Conservation (phyloP, 495 filamentous ascomycete species). For the Geoglossum glabrum region DNA sequence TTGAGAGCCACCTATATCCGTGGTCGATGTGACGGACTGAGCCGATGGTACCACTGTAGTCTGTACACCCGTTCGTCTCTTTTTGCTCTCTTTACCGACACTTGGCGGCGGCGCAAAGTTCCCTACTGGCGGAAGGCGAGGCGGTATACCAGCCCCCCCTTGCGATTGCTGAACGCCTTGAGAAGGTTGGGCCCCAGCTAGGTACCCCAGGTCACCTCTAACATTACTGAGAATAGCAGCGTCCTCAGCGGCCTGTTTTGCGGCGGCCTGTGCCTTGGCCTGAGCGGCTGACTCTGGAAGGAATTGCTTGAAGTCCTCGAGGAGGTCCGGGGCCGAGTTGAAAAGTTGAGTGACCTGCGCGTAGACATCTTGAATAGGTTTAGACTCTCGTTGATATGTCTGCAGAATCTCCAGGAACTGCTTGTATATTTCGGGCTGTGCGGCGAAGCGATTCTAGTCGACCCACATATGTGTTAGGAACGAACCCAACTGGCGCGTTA, state of each 20-base stretch:
- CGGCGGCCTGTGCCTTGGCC: constrained; percentile 51
- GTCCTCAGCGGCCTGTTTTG: constrained; percentile 45
- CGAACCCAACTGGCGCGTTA: too few species aligned
- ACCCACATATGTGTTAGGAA: not conserved
- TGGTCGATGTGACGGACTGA: constrained; percentile 8
- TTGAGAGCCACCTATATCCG: constrained; percentile 7
- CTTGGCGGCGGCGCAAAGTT: constrained; percentile 78
- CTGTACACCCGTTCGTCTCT: constrained; percentile 33
- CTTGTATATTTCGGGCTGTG: constrained; percentile 95
- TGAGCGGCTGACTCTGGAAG: constrained; percentile 90
- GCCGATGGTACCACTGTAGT: constrained; percentile 3
- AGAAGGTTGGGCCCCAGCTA: constrained; percentile 17
- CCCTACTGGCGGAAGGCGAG: constrained; percentile 80
- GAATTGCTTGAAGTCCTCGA: constrained; percentile 99
- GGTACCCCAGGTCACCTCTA: constrained; percentile 30
- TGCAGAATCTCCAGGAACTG: constrained; percentile 97
- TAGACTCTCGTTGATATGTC: constrained; percentile 95
- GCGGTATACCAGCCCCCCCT: constrained; percentile 22
- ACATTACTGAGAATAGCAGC: constrained; percentile 39
- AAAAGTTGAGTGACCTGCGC: constrained; percentile 92
- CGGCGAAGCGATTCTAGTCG: constrained; percentile 67
- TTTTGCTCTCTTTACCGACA: constrained; percentile 64
- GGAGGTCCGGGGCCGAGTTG: constrained; percentile 78
- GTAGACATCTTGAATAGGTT: constrained; percentile 97
- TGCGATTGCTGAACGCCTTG: constrained; percentile 22